Evolutionary conservation across 345 rosid genomes (phyloP), one percentile per base, ranked within the genome.

Genomic region (Hirschfeldia incana): DNA sequence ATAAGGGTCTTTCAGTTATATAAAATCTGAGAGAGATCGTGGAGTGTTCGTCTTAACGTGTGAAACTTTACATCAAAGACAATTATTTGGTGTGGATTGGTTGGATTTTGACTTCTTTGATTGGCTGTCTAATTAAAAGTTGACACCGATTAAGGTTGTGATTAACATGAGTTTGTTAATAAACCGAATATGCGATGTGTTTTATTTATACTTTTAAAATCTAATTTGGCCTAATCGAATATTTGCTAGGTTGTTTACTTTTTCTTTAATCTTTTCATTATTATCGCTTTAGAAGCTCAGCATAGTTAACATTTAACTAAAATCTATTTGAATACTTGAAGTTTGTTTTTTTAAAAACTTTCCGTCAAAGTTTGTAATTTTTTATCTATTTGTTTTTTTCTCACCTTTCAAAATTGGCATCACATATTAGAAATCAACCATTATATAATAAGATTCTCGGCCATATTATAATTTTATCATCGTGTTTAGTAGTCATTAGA

Each of bases 21-120:
- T 34, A 61, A 63, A 28, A 15, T 61, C 30, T 26, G 32, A 61
- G 65, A 79, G 67, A 39, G 57, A 17, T 74, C 79, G 83, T 80
- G 83, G 1, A 55, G 76, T 69, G 71, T 36, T 74, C 53, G 76
- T 80, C 62, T 74, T 62, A 13, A 62, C 29, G 75, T 79, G 74
- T 5, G 26, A 51, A 67, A 67, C 82, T 36, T 74, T 53, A 42
- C 33, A 30, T 53, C 75, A 74, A 73, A 69, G 70, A 74, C 53
- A 62, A 67, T 27, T 74, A 60, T 61, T 69, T 49, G 51, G n/a
- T 39, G 46, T 27, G 33, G 58, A 33, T 78, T 72, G 26, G 77
- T 65, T 78, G 60, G 77, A 67, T 26, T 67, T 72, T 67, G 77
- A 72, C 77, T 66, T 78, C 1, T 67, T 49, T 78, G 46, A 72